Conservation (phyloP, 768 basidiomycete species). For the Butyriboletus loyo region DNA sequence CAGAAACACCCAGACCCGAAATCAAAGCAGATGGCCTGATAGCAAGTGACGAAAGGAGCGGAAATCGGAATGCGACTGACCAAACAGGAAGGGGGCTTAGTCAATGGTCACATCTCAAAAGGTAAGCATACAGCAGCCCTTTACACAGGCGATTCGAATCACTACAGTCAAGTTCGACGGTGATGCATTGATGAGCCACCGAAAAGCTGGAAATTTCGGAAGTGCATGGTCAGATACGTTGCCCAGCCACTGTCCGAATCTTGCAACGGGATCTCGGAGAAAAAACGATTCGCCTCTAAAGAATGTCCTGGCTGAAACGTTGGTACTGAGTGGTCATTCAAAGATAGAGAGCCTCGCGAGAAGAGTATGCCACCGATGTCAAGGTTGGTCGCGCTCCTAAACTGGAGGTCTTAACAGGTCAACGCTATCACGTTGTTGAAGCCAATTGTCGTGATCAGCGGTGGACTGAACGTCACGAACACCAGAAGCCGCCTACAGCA, state of each 20-base stretch:
- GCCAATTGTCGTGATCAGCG: conserved; percentile 30
- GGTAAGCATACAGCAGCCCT: background rate
- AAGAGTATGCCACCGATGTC: conserved; percentile 71
- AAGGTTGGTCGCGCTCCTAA: conserved; percentile 54
- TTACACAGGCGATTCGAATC: conserved; percentile 1
- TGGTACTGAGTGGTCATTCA: background rate
- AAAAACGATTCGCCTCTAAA: conserved; percentile 59
- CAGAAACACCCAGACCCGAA: too few species aligned
- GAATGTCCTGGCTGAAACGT: conserved; percentile 54
- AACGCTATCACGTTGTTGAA: conserved; percentile 68
- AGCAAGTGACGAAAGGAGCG: background rate
- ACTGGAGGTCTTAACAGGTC: conserved; percentile 57
- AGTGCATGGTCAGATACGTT: conserved; percentile 67
- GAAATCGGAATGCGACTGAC: background rate
- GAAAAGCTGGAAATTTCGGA: conserved; percentile 69
- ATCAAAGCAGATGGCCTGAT: background rate
- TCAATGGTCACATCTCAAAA: too few species aligned
- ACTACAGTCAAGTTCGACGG: conserved; percentile 41
- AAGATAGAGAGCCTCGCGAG: conserved; percentile 47
- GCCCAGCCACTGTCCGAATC: conserved; percentile 71
- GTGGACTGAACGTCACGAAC: background rate
- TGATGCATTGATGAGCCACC: conserved; percentile 44
- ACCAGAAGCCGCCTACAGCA: conserved; percentile 42
- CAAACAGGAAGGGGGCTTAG: too few species aligned
- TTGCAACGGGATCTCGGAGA: conserved; percentile 16